Evolutionary conservation across 805 yeast genomes (phyloP).

Genomic region (Starmera dryadoides): DNA sequence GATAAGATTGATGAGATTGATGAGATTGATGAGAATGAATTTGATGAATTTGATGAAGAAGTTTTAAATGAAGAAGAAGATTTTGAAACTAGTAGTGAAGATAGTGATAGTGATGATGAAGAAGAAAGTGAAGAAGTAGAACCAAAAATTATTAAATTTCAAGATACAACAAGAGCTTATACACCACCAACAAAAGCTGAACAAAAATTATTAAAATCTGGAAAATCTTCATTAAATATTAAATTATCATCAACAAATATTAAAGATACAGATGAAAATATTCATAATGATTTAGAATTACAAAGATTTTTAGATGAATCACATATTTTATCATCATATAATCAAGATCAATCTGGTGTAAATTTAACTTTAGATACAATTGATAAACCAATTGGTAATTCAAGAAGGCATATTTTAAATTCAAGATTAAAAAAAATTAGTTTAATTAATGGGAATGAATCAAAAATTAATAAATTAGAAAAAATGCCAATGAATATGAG

Average conservation of each 20-base stretch:
- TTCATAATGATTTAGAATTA: conserved; percentile 64
- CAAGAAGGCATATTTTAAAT: conserved; percentile 56
- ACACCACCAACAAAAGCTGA: conserved; percentile 37
- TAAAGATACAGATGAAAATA: conserved; percentile 40
- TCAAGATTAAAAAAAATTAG: conserved; percentile 48
- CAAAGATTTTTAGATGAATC: conserved; percentile 68
- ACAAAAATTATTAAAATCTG: conserved; percentile 46
- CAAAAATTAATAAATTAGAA: conserved; percentile 37
- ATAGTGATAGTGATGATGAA: conserved; percentile 2
- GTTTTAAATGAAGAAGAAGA: no score
- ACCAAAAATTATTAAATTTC: conserved; percentile 30
- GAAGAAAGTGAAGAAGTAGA: conserved; percentile 7
- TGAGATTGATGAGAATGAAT: conserved; percentile 18
- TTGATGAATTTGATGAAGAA: conserved; percentile 14
- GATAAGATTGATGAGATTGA: conserved; percentile 14
- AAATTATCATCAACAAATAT: conserved; percentile 14
- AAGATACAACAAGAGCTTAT: conserved; percentile 24
- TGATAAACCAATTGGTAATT: conserved; percentile 51
- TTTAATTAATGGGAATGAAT: conserved; percentile 33
- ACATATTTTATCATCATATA: conserved; percentile 45
- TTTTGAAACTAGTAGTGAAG: conserved; percentile 7
- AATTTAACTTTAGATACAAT: conserved; percentile 57
- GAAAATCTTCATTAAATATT: conserved; percentile 34
- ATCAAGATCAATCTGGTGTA: conserved; percentile 39
- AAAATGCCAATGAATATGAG: conserved; percentile 87